These are phyloP conservation scores for Xylaria palmicola DNA, from an alignment of 495 filamentous ascomycete species.

Conservation along the genomic window DNA sequence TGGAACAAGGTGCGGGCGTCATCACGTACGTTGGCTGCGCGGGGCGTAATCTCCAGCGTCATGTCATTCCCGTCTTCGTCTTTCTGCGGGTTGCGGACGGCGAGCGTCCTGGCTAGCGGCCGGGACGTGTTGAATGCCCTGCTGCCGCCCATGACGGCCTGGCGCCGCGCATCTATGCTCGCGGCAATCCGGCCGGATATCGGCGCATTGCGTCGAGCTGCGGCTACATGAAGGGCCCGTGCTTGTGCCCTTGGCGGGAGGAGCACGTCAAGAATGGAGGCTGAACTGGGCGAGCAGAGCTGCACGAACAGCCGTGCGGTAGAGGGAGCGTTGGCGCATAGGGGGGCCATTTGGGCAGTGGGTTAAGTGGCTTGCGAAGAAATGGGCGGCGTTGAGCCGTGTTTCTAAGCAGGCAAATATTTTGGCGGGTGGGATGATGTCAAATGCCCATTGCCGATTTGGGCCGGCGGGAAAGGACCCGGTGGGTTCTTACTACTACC, in stretches of 20 bases:
- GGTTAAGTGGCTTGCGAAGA: background rate
- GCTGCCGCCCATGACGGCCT: background rate
- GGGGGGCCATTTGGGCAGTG: slow-evolving; percentile 30
- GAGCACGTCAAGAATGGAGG: slow-evolving; percentile 39
- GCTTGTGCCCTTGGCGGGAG: slow-evolving; percentile 24
- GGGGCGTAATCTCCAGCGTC: slow-evolving; percentile 73
- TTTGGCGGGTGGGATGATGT: slow-evolving; percentile 33
- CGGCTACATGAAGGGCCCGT: slow-evolving; percentile 14
- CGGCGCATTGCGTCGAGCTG: slow-evolving; percentile 4
- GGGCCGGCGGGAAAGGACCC: too few species aligned
- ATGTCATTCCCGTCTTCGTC: slow-evolving; percentile 82
- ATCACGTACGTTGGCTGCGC: slow-evolving; percentile 71
- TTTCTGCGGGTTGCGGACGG: slow-evolving; percentile 61
- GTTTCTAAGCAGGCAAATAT: slow-evolving; percentile 27
- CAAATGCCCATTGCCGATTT: slow-evolving; percentile 20
- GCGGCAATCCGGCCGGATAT: slow-evolving; percentile 5
- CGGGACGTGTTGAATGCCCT: slow-evolving; percentile 34
- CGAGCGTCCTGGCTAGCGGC: slow-evolving; percentile 33
- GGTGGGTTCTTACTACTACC: too few species aligned
- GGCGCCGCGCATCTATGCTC: background rate
- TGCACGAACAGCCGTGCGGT: slow-evolving; percentile 41
- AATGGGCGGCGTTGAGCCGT: background rate
- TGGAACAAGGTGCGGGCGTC: background rate
- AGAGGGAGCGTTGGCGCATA: slow-evolving; percentile 39
- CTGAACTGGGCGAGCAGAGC: slow-evolving; percentile 29